Base-by-base conservation (phyloP, 129 eudicot species). In the Artemisia tridentata region DNA sequence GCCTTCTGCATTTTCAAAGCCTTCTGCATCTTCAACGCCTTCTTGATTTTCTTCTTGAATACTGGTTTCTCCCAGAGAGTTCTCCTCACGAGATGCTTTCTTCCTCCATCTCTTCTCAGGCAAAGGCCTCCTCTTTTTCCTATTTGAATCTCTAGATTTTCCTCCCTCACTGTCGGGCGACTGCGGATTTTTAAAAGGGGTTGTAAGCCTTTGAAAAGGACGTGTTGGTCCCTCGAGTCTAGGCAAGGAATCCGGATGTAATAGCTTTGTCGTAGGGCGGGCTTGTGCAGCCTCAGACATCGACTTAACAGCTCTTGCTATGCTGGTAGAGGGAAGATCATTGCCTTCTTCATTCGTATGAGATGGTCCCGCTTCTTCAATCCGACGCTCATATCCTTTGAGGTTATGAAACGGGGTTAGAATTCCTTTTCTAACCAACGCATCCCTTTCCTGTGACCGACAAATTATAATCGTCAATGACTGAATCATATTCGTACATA, bases 401-500 rank as follows among this genome's bases (percentile, higher is more conserved):
- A 93, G 87, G 89, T 82, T 90, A 72, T 87, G 97, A 75, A 93
- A 93, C 45, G 99, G 99, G 55, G 99, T 93, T 41, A 93, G 77
- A 54, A 89, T 71, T 75, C 99, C 99, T 84, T 85, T 93, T 19
- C 99, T 74, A 23, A 93, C 81, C 57, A 89, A 82, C 79, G 85
- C 96, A 59, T 93, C 99, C 78, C 92, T 93, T 93, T 93, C 97
- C 99, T 92, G 84, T 43, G 34, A 70, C 71, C 76, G 67, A 59
- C 68, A 18, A 16, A 45, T 43, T 27, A 59, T 9, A 66, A 67
- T 55, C 8, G 66, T n/a, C 41, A 75, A 45, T 64, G 25, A 74
- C 57, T 64, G 67, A 47, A 46, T 65, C 27, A 0, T 57, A 20
- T 41, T 65, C 18, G 16, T 69, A 16, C 13, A 34, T 18, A 54